Evolutionary conservation across 805 yeast species (phyloP).

Genomic region (Scheffersomyces stipitis): DNA sequence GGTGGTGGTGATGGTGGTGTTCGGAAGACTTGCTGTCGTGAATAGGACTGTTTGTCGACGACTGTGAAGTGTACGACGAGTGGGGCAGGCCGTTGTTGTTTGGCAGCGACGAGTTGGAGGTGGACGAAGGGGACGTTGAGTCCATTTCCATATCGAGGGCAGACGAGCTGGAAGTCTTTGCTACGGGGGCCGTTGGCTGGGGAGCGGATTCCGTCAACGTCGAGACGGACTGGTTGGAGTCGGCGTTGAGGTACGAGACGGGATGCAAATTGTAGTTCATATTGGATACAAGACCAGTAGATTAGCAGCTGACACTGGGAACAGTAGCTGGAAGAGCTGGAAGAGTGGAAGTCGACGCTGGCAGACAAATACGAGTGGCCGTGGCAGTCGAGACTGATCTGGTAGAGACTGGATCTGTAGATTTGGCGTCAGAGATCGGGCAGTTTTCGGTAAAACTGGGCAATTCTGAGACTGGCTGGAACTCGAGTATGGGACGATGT

Average conservation of each 20-base stretch:
- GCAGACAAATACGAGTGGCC: no score
- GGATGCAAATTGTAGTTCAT: conserved; percentile 47
- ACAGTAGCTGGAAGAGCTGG: no score
- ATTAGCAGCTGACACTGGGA: no score
- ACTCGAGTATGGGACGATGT: no score
- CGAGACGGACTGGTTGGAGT: conserved; percentile 7
- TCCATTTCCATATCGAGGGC: conserved; percentile 24
- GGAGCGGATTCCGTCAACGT: conserved; percentile 7
- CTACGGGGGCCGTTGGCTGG: conserved; percentile 2
- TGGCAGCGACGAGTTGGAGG: conserved; percentile 19
- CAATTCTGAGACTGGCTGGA: no score
- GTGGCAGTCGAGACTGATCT: no score
- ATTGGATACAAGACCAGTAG: no score
- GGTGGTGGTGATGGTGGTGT: background rate
- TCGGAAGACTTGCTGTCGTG: conserved; percentile 9
- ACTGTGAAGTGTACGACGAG: conserved; percentile 37
- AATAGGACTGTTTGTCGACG: conserved; percentile 36
- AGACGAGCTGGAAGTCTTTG: background rate
- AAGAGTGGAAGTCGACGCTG: no score
- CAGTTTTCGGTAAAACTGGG: no score
- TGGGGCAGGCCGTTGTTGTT: conserved; percentile 31
- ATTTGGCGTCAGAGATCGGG: no score
- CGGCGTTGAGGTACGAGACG: conserved; percentile 43
- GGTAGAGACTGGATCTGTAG: no score
- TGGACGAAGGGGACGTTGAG: conserved; percentile 28